Evolutionary conservation across 768 basidiomycete species (phyloP).

Genomic region (Trametes villosa): DNA sequence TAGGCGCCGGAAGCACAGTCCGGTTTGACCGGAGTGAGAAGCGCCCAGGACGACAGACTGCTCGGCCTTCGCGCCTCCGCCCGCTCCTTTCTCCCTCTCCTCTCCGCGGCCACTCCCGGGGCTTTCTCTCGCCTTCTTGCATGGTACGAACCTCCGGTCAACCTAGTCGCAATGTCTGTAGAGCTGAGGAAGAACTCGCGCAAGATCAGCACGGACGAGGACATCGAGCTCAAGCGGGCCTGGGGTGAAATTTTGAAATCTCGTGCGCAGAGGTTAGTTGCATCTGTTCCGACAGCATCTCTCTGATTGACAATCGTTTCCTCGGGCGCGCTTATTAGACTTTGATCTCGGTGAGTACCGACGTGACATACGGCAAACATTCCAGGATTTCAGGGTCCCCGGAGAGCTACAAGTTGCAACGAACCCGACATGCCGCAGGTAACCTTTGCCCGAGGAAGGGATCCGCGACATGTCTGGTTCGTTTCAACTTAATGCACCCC

Average conservation of each 20-base stretch:
- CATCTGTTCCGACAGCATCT: not conserved
- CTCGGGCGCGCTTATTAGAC: constrained; percentile 19
- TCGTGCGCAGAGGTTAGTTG: constrained; percentile 65
- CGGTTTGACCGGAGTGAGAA: not conserved
- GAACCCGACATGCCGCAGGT: too few relatives aligned
- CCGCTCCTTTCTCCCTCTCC: not conserved
- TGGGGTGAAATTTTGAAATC: constrained; percentile 74
- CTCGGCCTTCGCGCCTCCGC: too few relatives aligned
- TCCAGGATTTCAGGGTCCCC: too few relatives aligned
- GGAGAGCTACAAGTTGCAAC: too few relatives aligned
- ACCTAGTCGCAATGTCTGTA: constrained; percentile 27
- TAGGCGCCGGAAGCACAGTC: not conserved
- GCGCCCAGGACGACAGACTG: not conserved
- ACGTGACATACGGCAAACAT: too few relatives aligned
- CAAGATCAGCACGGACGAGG: constrained; percentile 38
- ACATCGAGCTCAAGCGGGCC: constrained; percentile 73
- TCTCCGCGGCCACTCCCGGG: not conserved
- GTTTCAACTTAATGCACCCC: too few relatives aligned
- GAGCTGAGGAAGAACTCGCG: constrained; percentile 29
- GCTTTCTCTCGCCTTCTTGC: not conserved
- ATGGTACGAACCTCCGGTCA: not conserved
- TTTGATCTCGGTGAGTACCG: constrained; percentile 29
- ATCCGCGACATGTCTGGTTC: too few relatives aligned
- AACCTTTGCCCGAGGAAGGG: too few relatives aligned
- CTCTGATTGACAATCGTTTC: not conserved